Percentiles rank a stretch among this genome's conserved stretches.
phyloP scores from a whole-genome alignment of 371 early-diverging fungal species.

The Mucor saturninus region DNA sequence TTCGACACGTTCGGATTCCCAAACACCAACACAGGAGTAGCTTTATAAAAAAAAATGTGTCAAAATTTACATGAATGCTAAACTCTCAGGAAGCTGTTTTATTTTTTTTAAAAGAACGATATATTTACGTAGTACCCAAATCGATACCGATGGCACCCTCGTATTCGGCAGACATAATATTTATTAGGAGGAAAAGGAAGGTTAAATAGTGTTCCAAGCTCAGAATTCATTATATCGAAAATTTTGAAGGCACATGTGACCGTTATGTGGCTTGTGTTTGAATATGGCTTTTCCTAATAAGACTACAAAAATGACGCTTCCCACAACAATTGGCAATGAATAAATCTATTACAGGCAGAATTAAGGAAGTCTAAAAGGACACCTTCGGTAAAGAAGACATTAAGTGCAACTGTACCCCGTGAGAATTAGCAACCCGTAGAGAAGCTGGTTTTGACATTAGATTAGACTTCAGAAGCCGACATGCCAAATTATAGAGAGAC shows the following conservation, averaged over 20 bases:
- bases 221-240: slow-evolving; percentile 18
- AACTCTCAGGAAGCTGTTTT: neutral
- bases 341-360: too few relatives aligned
- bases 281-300: too few relatives aligned
- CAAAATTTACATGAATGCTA: neutral
- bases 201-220: slow-evolving; percentile 11
- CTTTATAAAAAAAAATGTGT: slow-evolving; percentile 47
- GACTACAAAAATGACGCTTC: too few relatives aligned
- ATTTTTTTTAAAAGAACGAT: neutral
- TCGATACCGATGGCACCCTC: slow-evolving; percentile 74
- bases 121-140: slow-evolving; percentile 46
- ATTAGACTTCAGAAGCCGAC: too few relatives aligned
- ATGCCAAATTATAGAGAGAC: too few relatives aligned
- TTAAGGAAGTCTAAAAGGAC: neutral
- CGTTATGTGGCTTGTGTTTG: neutral
- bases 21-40: slow-evolving; percentile 80
- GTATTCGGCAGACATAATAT: slow-evolving; percentile 69
- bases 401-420: neutral
- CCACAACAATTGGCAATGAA: too few relatives aligned
- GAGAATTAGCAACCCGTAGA: too few relatives aligned
- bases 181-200: slow-evolving; percentile 24
- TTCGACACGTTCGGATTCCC: slow-evolving; percentile 74
- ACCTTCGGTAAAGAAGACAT: neutral
- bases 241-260: slow-evolving; percentile 6
- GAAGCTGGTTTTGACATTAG: too few relatives aligned